Conservation (phyloP, 371 early-diverging fungal genomes). For the Blastocladiella emersonii region DNA sequence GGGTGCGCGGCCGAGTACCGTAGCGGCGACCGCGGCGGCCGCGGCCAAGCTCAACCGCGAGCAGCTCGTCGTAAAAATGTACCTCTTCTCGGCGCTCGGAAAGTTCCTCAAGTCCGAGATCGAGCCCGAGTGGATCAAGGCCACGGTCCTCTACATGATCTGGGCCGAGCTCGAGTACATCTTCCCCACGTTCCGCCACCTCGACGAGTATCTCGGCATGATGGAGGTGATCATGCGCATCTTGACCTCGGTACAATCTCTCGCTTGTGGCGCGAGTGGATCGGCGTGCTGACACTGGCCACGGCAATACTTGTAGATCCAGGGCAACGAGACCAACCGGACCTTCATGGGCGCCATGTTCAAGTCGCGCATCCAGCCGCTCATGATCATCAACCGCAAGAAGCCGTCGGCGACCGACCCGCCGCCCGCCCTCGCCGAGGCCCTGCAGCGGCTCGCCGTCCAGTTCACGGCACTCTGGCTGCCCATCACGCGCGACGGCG, state of each 20-base stretch:
- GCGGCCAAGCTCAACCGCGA: not conserved
- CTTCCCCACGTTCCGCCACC: not conserved
- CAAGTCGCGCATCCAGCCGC: constrained; percentile 3
- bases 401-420: not conserved
- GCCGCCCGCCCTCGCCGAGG: not conserved
- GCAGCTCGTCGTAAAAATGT: not conserved
- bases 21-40: not conserved
- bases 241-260: not conserved
- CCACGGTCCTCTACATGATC: not conserved
- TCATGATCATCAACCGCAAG: not conserved
- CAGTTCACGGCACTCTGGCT: constrained; percentile 9
- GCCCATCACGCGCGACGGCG: constrained; percentile 8
- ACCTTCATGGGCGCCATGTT: constrained; percentile 7
- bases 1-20: no score
- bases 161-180: not conserved
- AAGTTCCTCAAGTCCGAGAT: not conserved
- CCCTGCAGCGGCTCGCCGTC: constrained; percentile 5
- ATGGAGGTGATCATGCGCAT: not conserved
- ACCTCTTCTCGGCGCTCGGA: not conserved
- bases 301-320: not conserved
- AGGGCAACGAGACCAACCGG: constrained; percentile 4
- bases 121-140: not conserved
- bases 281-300: not conserved
- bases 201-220: not conserved
- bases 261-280: not conserved